These are phyloP conservation scores for Penicillium paneum DNA, from an alignment of 2,329 filamentous ascomycete genomes.

Conservation along the genomic window DNA sequence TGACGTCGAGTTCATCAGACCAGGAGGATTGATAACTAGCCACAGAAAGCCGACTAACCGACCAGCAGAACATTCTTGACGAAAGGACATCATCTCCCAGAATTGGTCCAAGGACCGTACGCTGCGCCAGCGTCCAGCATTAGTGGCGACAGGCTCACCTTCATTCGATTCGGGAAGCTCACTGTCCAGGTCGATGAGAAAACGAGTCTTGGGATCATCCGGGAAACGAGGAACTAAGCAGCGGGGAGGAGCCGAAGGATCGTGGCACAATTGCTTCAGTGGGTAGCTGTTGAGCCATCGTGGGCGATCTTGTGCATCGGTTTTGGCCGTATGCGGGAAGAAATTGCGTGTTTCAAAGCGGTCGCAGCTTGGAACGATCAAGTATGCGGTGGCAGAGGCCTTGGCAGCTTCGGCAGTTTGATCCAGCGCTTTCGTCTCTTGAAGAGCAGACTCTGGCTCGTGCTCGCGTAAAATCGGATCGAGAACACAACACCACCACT, in stretches of 20 bases:
- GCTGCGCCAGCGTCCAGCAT: conserved; percentile 72
- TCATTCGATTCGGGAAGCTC: conserved; percentile 55
- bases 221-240: conserved; percentile 88
- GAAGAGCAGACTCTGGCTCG: conserved; percentile 40
- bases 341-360: conserved; percentile 75
- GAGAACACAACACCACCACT: conserved; percentile 91
- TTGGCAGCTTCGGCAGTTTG: conserved; percentile 30
- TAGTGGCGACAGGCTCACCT: conserved; percentile 40
- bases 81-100: conserved; percentile 97
- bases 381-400: conserved; percentile 65
- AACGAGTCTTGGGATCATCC: conserved; percentile 91
- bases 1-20: conserved; percentile 36
- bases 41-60: conserved; percentile 91
- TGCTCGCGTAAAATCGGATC: conserved; percentile 65
- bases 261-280: conserved; percentile 68
- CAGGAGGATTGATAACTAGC: conserved; percentile 72
- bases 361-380: conserved; percentile 85
- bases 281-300: conserved; percentile 63
- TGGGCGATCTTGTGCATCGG: conserved; percentile 36
- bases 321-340: conserved; percentile 57
- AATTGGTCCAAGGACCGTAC: conserved; percentile 84
- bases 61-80: conserved; percentile 92
- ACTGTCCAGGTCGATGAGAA: conserved; percentile 82
- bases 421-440: conserved; percentile 29
- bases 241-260: conserved; percentile 67